Evolutionary conservation across 2,329 filamentous ascomycete species (phyloP), one percentile per base, ranked within the genome.

Genomic region (Annulohypoxylon truncatum): DNA sequence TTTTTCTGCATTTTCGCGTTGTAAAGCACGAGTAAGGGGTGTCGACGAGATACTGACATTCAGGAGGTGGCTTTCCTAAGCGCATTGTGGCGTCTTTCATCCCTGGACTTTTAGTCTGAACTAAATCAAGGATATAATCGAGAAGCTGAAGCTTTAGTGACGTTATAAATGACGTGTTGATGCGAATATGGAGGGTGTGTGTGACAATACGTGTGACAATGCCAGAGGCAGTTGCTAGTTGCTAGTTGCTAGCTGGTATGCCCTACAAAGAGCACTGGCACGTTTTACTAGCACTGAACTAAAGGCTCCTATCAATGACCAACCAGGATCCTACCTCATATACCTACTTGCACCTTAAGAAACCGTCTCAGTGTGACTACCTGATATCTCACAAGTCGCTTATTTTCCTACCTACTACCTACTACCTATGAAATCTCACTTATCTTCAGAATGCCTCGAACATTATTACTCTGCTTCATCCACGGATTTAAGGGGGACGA

Each of bases 401-500:
- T 24, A 42, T 28, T 28, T 29, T 18, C n/a, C 35, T 18, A n/a
- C n/a, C 29, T 18, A n/a, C n/a, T n/a, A n/a, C n/a, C n/a, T n/a
- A n/a, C n/a, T n/a, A 31, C 13, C 33, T 12, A 29, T 9, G 28
- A 44, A 8, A 8, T 18, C 31, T 12, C 26, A 44, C 10, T 35
- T 26, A 28, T 4, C 29, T 12, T 26, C 18, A 64, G 33, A 38
- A 83, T 84, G 82, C 69, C 80, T 53, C 81, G 82, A 55, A 91
- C 90, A 20, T 77, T 93, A 3, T 79, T 93, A 2, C 82, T 93
- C 6, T 91, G 89, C 75, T 93, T 92, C 75, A 87, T 93, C 52
- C 91, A 93, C 77, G 91, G 91, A 48, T 93, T 93, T 83, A 91
- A 91, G 82, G 90, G 90, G 42, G 84, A 85, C 71, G 90, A 92